Conservation (phyloP, 1,139 yeast species). For the Yamadazyma dushanensis region DNA sequence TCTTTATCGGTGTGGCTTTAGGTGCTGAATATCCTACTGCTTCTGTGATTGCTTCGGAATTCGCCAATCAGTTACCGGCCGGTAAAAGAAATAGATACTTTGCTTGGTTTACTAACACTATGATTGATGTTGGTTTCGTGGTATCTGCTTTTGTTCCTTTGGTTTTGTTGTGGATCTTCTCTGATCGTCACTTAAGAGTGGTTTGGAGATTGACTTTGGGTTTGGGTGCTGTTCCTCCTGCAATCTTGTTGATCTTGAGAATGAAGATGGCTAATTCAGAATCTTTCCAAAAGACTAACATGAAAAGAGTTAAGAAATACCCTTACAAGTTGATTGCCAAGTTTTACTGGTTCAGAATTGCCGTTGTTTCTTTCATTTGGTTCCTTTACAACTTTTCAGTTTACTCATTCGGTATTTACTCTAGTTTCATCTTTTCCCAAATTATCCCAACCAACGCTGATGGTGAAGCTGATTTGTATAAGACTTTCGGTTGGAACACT, state of each 20-base stretch:
- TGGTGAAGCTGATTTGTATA: conserved; percentile 51
- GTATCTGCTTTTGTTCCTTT: conserved; percentile 82
- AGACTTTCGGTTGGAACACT: conserved; percentile 90
- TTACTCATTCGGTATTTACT: conserved; percentile 85
- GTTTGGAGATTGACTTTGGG: conserved; percentile 95
- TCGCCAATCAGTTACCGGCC: conserved; percentile 72
- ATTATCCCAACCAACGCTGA: conserved; percentile 51
- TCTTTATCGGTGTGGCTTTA: conserved; percentile 81
- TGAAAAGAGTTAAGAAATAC: conserved; percentile 56
- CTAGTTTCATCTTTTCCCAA: conserved; percentile 60
- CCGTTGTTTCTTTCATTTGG: conserved; percentile 78
- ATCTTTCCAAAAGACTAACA: conserved; percentile 66
- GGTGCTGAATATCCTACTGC: conserved; percentile 95
- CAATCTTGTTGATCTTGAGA: conserved; percentile 74
- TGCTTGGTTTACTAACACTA: conserved; percentile 82
- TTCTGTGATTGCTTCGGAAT: conserved; percentile 92
- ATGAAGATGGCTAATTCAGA: conserved; percentile 72
- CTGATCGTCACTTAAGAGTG: conserved; percentile 65
- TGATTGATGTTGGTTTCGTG: conserved; percentile 89
- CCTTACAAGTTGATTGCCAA: conserved; percentile 73
- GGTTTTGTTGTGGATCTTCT: conserved; percentile 82
- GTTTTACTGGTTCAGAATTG: conserved; percentile 81
- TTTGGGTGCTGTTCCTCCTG: conserved; percentile 88
- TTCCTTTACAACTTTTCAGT: conserved; percentile 86
- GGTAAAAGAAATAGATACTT: conserved; percentile 89